Base-by-base conservation (phyloP, 2,329 filamentous ascomycete species). In the Beauveria caledonica region DNA sequence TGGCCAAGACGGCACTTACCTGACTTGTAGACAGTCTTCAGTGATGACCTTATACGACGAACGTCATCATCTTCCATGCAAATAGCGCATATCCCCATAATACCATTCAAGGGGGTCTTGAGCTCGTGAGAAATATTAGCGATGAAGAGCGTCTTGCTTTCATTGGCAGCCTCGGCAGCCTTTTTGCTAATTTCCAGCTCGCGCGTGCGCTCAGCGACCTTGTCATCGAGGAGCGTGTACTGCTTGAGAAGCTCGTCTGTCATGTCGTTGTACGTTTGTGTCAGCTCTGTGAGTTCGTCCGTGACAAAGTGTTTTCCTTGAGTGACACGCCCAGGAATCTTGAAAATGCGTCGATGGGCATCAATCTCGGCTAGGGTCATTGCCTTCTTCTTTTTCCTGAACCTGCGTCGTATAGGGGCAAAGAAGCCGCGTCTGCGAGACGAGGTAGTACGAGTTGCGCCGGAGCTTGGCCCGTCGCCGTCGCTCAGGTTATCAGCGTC, bases 81-180 rank as follows among this genome's bases (percentile, higher is more conserved):
- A 1, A 96, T 88, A 0, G 91, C 89, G 66, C 88, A 92, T 88
- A 97, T 94, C 62, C 94, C 94, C 68, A 99, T 80, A 53, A 99
- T 97, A 15, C 93, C 94, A 69, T 97, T 97, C 61, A 97, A 80
- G 0, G 94, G 94, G 1, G 94, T 99, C 70, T 96, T 95, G 46
- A 97, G 80, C 72, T 97, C 85, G 66, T 87, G 85, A 1, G 85
- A 88, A 56, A 97, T 96, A 68, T 97, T 97, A 21, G 94, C 94
- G 64, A 99, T 95, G 76, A 97, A 99, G 15, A 97, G 79, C 0
- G 94, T 97, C 76, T 99, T 99, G 79, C 90, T 95, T 74, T 96
- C 90, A 68, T 96, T 97, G 6, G 92, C 92, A n/a, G 90, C 89
- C 72, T 96, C 92, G 2, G 92, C 92, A 1, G 91, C 90, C 74